phyloP scores from a whole-genome alignment of 495 filamentous ascomycete genomes.

The Penicillium crystallinum region DNA sequence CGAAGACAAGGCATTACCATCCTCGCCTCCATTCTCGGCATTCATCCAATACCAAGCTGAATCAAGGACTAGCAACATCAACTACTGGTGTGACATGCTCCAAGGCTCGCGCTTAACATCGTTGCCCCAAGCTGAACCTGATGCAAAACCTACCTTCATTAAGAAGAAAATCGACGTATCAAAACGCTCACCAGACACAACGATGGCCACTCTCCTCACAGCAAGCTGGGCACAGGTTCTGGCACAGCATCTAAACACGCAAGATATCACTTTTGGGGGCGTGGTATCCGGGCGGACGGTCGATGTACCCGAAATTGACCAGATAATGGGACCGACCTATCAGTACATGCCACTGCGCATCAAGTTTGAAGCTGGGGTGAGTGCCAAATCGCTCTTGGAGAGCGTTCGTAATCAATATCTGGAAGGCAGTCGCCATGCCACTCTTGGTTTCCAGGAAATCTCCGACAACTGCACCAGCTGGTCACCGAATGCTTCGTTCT shows the following conservation, averaged over 20 bases:
- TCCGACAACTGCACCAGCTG: conserved; percentile 18
- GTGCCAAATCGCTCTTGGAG: conserved; percentile 20
- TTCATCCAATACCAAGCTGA: conserved; percentile 18
- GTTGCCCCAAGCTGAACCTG: conserved; percentile 29
- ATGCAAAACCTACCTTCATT: conserved; percentile 27
- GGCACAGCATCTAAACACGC: conserved; percentile 35
- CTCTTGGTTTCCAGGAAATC: conserved; percentile 19
- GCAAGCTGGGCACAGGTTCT: conserved; percentile 56
- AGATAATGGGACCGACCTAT: conserved; percentile 35
- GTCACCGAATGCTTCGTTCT: conserved; percentile 12
- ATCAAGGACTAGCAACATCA: conserved; percentile 8
- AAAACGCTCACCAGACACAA: conserved; percentile 33
- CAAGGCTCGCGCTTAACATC: conserved; percentile 41
- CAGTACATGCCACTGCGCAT: conserved; percentile 27
- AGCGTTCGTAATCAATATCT: conserved; percentile 16
- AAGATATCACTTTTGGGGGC: conserved; percentile 54
- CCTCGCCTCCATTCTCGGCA: conserved; percentile 37
- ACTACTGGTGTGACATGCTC: conserved; percentile 49
- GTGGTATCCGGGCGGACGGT: conserved; percentile 45
- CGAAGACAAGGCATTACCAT: neutral
- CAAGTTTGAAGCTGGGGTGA: conserved; percentile 19
- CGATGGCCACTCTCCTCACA: conserved; percentile 49
- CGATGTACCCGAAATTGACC: conserved; percentile 31
- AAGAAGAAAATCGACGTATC: conserved; percentile 25
- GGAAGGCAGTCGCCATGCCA: conserved; percentile 16